Conservation (phyloP, 2,329 filamentous ascomycete genomes). For the Incumbomyces lentus region DNA sequence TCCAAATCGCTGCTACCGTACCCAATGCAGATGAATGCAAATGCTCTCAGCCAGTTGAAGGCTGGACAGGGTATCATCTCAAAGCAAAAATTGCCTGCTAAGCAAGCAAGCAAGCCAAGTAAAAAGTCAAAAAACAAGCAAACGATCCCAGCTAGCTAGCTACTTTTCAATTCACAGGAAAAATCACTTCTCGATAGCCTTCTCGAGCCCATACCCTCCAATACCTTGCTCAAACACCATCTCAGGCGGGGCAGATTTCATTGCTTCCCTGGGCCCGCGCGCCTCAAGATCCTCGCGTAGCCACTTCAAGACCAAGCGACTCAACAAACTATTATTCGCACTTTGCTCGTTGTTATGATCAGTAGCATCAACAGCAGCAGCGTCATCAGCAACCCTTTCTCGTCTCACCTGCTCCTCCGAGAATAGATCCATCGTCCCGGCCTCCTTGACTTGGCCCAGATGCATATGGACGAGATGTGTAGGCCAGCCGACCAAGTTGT, state of each 20-base stretch:
- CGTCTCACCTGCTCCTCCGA: constrained; percentile 36
- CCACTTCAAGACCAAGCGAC: constrained; percentile 82
- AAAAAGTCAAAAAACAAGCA: no score
- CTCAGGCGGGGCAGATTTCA: constrained; percentile 3
- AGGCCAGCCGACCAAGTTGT: constrained; percentile 90
- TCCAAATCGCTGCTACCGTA: neutral
- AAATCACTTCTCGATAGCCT: constrained; percentile 14
- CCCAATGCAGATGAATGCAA: constrained; percentile 9
- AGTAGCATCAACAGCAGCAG: no score
- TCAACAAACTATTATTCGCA: constrained; percentile 79
- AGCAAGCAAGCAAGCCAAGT: neutral
- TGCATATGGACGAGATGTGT: constrained; percentile 96
- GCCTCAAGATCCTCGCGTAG: constrained; percentile 43
- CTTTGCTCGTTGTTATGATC: constrained; percentile 32
- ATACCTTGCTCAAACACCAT: constrained; percentile 36
- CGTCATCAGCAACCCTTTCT: constrained; percentile 28
- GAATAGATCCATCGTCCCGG: constrained; percentile 64
- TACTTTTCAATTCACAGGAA: neutral
- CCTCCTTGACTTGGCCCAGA: constrained; percentile 76
- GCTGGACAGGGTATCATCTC: constrained; percentile 9
- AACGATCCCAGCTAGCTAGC: no score
- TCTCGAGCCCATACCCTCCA: constrained; percentile 55
- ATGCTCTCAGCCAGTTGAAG: constrained; percentile 9
- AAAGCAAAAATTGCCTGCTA: neutral
- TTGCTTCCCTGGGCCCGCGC: constrained; percentile 25